A percentile compares a stretch with the other conserved stretches of the same genome.
Conservation (phyloP, 2,329 filamentous ascomycete genomes). For the Penicillium digitatum region DNA sequence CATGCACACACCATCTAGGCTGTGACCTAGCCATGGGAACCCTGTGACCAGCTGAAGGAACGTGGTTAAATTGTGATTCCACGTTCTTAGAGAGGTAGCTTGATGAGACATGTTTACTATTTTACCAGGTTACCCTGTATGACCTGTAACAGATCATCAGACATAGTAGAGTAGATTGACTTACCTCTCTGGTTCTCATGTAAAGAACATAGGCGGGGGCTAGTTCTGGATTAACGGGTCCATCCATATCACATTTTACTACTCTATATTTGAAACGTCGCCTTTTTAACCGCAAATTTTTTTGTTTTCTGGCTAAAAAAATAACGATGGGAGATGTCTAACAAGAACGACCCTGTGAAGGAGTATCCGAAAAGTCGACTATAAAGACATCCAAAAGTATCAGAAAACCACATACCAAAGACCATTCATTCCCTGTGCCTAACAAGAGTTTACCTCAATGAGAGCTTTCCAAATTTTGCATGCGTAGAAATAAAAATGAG, state of each 20-base stretch:
- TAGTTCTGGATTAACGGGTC: no score
- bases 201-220: no score
- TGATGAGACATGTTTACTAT: background rate
- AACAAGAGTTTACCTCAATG: background rate
- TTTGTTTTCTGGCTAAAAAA: no score
- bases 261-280: no score
- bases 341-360: no score
- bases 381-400: background rate
- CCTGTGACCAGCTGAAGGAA: background rate
- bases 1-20: background rate
- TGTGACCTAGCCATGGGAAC: background rate
- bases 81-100: background rate
- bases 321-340: no score
- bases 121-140: background rate
- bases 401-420: background rate
- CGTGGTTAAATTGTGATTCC: background rate
- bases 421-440: background rate
- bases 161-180: no score
- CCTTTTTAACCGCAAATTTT: no score
- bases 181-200: no score
- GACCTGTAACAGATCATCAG: no score
- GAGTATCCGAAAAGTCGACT: background rate
- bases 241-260: no score
- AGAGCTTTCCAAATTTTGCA: background rate
- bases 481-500: background rate